Conservation (phyloP, 2,329 filamentous ascomycete genomes). For the Aplosporella prunicola region DNA sequence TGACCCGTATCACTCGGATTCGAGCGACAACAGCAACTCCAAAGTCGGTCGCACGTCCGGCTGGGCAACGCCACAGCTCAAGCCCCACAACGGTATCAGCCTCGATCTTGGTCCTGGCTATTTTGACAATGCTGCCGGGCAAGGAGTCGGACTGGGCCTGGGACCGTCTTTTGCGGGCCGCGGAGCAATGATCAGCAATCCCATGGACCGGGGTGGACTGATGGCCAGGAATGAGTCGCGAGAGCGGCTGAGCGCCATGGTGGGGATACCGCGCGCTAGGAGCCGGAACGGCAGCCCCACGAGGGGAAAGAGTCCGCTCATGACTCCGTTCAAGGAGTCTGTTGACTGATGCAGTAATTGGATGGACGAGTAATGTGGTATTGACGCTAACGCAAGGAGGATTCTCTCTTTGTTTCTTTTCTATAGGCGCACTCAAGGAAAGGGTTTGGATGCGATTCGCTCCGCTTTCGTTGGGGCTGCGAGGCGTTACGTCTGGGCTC, state of each 20-base stretch:
- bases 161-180: conserved; percentile 18
- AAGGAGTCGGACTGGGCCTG: conserved; percentile 25
- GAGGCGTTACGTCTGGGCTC: no score
- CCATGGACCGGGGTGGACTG: conserved; percentile 58
- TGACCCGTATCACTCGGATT: conserved; percentile 10
- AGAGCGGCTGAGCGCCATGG: conserved; percentile 58
- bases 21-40: conserved; percentile 49
- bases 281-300: conserved; percentile 41
- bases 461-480: no score
- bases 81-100: conserved; percentile 17
- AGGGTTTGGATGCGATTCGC: no score
- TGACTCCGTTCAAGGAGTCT: conserved; percentile 26
- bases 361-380: no score
- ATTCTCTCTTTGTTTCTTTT: no score
- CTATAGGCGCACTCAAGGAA: no score
- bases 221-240: conserved; percentile 77
- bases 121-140: conserved; percentile 18
- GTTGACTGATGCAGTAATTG: conserved; percentile 24
- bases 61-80: conserved; percentile 56
- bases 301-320: conserved; percentile 30
- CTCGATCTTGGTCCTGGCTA: conserved; percentile 14
- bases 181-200: no score
- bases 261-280: conserved; percentile 44
- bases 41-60: conserved; percentile 55
- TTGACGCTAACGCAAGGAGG: no score